Evolutionary conservation across 75 land plant genomes (phyloP).

Genomic region (Picea sitchensis): DNA sequence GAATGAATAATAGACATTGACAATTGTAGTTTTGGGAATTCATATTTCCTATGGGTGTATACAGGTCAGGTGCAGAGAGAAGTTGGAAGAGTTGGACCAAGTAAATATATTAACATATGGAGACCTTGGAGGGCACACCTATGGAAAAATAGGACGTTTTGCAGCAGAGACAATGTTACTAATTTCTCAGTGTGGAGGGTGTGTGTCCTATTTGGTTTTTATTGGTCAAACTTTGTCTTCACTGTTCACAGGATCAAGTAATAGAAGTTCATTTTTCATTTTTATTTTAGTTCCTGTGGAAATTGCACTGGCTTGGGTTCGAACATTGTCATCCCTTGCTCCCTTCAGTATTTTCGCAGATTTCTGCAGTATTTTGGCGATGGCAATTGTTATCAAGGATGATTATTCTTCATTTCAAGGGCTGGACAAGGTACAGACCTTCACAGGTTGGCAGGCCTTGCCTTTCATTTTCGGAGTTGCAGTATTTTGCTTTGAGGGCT

Average conservation of each 20-base stretch:
- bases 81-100: background rate
- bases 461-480: no score
- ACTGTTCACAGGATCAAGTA: slow-evolving; percentile 25
- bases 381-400: no score
- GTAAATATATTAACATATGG: slow-evolving; percentile 40
- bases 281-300: slow-evolving; percentile 47
- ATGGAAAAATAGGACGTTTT: slow-evolving; percentile 43
- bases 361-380: no score
- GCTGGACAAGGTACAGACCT: no score
- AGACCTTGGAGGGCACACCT: slow-evolving; percentile 48
- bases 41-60: background rate
- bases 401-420: no score
- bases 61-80: slow-evolving; percentile 52
- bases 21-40: background rate
- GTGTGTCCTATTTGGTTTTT: slow-evolving; percentile 71
- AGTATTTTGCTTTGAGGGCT: no score
- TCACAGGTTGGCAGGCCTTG: no score
- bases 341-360: no score
- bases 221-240: slow-evolving; percentile 69
- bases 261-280: slow-evolving; percentile 23
- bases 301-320: slow-evolving; percentile 48
- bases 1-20: background rate
- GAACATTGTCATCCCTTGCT: slow-evolving; percentile 51
- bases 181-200: slow-evolving; percentile 64
- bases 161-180: slow-evolving; percentile 47